Evolutionary conservation across 495 filamentous ascomycete genomes (phyloP).

Genomic region (Penicillium desertorum): DNA sequence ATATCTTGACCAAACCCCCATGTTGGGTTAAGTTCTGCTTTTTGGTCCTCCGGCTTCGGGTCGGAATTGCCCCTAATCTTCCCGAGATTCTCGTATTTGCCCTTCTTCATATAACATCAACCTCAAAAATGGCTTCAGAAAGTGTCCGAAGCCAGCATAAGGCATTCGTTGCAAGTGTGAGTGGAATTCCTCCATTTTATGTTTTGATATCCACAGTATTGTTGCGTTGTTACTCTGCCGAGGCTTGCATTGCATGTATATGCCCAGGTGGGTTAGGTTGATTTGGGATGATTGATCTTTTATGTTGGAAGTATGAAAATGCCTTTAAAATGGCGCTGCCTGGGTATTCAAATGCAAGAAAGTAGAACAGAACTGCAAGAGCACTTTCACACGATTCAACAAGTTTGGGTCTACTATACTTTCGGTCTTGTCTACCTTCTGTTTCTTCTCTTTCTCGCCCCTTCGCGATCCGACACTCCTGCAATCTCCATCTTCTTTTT

Average conservation of each 20-base stretch:
- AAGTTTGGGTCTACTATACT: background rate
- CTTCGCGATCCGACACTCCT: background rate
- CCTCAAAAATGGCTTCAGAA: slow-evolving; percentile 23
- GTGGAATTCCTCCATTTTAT: slow-evolving; percentile 11
- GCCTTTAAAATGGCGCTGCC: background rate
- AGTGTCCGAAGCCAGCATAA: slow-evolving; percentile 30
- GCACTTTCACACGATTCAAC: background rate
- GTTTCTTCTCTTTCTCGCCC: background rate
- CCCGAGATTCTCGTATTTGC: slow-evolving; percentile 18
- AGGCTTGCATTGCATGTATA: slow-evolving; percentile 1
- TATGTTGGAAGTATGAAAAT: background rate
- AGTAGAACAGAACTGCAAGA: background rate
- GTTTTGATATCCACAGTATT: background rate
- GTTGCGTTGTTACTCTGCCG: background rate
- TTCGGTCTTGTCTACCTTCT: slow-evolving; percentile 3
- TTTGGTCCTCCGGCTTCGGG: slow-evolving; percentile 19
- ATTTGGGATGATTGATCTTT: background rate
- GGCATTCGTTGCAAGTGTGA: slow-evolving; percentile 33
- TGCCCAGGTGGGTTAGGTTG: background rate
- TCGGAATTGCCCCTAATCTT: slow-evolving; percentile 28
- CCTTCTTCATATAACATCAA: slow-evolving; percentile 4
- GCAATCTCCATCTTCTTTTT: background rate
- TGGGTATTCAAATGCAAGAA: background rate
- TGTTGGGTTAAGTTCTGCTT: slow-evolving; percentile 9
- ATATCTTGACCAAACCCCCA: slow-evolving; percentile 7